phyloP scores from a whole-genome alignment of 805 yeast species.

The Myxozyma lipomycoides region DNA sequence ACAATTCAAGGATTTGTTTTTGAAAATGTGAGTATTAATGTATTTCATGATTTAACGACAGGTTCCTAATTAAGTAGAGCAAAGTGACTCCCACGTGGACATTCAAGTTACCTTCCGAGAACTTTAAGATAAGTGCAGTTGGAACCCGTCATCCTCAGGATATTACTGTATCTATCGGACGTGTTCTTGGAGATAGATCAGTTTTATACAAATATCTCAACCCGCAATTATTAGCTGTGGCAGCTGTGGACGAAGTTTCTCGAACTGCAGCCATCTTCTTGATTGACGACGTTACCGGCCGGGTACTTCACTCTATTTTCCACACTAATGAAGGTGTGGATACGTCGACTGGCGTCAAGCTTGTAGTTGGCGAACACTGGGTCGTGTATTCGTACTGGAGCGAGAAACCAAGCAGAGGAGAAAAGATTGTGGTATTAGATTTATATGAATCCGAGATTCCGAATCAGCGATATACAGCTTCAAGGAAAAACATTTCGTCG shows the following conservation, averaged over 20 bases:
- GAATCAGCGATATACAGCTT: constrained; percentile 41
- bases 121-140: constrained; percentile 43
- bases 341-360: constrained; percentile 43
- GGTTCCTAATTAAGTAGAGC: constrained; percentile 1
- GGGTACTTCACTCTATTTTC: constrained; percentile 45
- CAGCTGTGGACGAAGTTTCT: constrained; percentile 40
- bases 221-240: constrained; percentile 59
- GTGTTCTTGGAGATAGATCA: constrained; percentile 61
- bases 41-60: not conserved
- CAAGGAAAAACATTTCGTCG: constrained; percentile 32
- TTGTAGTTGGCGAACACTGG: constrained; percentile 81
- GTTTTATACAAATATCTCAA: constrained; percentile 80
- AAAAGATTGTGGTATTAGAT: constrained; percentile 68
- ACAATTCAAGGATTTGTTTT: constrained; percentile 25
- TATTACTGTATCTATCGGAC: constrained; percentile 58
- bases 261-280: constrained; percentile 47
- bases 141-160: constrained; percentile 43
- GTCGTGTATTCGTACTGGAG: constrained; percentile 63
- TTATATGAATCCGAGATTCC: constrained; percentile 64
- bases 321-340: constrained; percentile 44
- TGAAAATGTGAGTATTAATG: constrained; percentile 6
- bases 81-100: constrained; percentile 41
- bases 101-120: constrained; percentile 31
- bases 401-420: constrained; percentile 39
- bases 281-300: constrained; percentile 69